Conservation (phyloP, 352 stramenopile species). For the Phytophthora constricta region DNA sequence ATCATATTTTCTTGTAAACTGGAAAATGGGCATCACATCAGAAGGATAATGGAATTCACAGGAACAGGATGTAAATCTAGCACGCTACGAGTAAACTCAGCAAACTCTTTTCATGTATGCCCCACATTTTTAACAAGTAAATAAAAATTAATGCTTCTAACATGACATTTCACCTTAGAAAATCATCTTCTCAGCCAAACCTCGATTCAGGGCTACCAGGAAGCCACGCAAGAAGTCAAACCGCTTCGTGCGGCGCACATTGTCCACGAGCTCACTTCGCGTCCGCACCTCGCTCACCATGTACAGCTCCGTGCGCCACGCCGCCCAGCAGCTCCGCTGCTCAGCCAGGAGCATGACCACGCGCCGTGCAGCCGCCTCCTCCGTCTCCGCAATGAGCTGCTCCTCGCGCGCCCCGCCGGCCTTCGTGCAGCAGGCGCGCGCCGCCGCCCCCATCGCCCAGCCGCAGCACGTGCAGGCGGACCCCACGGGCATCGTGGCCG, state of each 20-base stretch:
- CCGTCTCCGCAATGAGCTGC: constrained; percentile 8
- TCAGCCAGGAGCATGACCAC: constrained; percentile 12
- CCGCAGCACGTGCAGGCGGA: constrained; percentile 52
- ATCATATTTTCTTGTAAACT: no score
- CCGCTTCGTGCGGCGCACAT: neutral
- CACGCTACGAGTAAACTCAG: no score
- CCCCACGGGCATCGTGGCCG: constrained; percentile 67
- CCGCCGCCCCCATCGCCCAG: constrained; percentile 9
- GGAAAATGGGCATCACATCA: no score
- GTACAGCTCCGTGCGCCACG: constrained; percentile 34
- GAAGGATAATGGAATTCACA: no score
- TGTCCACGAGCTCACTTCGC: constrained; percentile 14
- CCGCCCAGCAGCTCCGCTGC: constrained; percentile 32
- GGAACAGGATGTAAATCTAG: no score
- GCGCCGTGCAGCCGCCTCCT: constrained; percentile 13
- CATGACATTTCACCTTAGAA: no score
- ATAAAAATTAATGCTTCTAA: no score
- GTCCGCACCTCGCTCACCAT: constrained; percentile 15
- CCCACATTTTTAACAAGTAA: no score
- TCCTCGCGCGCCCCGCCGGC: neutral
- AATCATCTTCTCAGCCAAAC: no score
- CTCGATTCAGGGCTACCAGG: no score
- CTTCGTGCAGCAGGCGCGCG: constrained; percentile 23
- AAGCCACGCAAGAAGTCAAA: no score
- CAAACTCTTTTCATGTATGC: no score